These are phyloP conservation scores for Platanthera guangdongensis DNA, from an alignment of 106 monocot species.

Conservation along the genomic window DNA sequence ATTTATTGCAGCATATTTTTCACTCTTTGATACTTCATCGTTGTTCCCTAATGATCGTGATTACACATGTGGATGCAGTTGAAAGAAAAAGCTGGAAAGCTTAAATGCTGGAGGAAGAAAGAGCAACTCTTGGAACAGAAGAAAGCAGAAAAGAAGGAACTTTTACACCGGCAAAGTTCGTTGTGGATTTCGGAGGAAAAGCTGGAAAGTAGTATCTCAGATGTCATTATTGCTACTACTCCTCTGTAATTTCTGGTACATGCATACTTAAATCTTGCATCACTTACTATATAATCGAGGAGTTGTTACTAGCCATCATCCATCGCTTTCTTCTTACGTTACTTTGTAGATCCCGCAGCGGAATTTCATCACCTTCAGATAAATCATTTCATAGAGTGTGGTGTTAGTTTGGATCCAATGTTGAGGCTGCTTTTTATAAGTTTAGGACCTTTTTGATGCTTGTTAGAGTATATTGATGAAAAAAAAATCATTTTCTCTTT, in stretches of 20 bases:
- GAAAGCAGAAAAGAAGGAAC: conserved; percentile 1
- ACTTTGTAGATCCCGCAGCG: background rate
- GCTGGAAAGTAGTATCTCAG: conserved; percentile 31
- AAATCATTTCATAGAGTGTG: background rate
- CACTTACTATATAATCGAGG: background rate
- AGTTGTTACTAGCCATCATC: background rate
- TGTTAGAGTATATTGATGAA: too few species aligned
- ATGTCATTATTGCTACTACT: conserved; percentile 31
- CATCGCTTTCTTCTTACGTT: background rate
- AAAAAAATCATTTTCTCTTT: too few species aligned
- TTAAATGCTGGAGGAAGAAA: conserved; percentile 18
- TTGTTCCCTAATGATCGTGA: background rate
- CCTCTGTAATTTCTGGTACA: conserved; percentile 14
- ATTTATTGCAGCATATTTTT: background rate
- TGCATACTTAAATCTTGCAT: background rate
- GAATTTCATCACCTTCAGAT: background rate
- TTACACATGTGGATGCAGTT: conserved; percentile 1
- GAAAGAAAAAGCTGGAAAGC: conserved; percentile 20
- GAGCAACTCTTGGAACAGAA: conserved; percentile 31
- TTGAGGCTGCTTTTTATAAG: background rate
- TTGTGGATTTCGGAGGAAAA: conserved; percentile 50
- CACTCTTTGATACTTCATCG: background rate
- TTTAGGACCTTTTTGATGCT: too few species aligned
- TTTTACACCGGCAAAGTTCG: conserved; percentile 34
- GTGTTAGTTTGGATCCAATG: background rate